These are phyloP conservation scores for Lentinula sp. DNA, from an alignment of 768 basidiomycete species.

Conservation along the genomic window DNA sequence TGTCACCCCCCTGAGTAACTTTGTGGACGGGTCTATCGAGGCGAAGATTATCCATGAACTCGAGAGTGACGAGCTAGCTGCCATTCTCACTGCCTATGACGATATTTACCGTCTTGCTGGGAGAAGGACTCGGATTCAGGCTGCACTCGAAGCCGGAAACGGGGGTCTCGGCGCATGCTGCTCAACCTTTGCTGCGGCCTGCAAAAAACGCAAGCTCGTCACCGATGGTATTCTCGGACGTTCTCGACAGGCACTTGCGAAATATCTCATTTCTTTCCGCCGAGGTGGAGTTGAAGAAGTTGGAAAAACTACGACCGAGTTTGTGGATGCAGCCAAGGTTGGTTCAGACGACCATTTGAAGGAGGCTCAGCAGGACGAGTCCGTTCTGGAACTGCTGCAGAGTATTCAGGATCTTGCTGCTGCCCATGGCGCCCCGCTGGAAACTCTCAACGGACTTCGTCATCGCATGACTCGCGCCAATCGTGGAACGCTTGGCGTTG, in stretches of 20 bases:
- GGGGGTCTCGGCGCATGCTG: slow-evolving; percentile 2
- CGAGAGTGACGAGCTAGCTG: slow-evolving; percentile 5
- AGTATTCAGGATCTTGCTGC: not conserved
- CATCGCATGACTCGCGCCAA: slow-evolving; percentile 1
- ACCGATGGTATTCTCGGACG: slow-evolving; percentile 3
- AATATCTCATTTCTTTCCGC: slow-evolving; percentile 2
- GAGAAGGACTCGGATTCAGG: slow-evolving; percentile 1
- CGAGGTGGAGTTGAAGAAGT: not conserved
- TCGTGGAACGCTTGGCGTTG: slow-evolving; percentile 6
- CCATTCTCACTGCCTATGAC: slow-evolving; percentile 5
- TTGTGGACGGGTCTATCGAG: slow-evolving; percentile 5
- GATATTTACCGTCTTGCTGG: slow-evolving; percentile 7
- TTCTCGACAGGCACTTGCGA: slow-evolving; percentile 1
- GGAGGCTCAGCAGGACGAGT: slow-evolving; percentile 7
- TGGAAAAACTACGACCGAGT: not conserved
- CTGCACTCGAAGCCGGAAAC: not conserved
- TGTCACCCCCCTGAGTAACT: slow-evolving; percentile 9
- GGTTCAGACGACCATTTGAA: not conserved
- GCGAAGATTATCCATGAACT: slow-evolving; percentile 6
- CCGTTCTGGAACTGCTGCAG: slow-evolving; percentile 8
- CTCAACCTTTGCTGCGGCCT: slow-evolving; percentile 6
- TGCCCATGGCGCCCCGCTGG: slow-evolving; percentile 1
- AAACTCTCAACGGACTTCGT: slow-evolving; percentile 2
- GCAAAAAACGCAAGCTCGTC: slow-evolving; percentile 3
- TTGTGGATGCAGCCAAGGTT: not conserved